Percentiles rank a stretch among this genome's conserved stretches.
These are phyloP conservation scores for Moniliella sp. DNA, from an alignment of 1,284 basidiomycete genomes.

Conservation along the genomic window DNA sequence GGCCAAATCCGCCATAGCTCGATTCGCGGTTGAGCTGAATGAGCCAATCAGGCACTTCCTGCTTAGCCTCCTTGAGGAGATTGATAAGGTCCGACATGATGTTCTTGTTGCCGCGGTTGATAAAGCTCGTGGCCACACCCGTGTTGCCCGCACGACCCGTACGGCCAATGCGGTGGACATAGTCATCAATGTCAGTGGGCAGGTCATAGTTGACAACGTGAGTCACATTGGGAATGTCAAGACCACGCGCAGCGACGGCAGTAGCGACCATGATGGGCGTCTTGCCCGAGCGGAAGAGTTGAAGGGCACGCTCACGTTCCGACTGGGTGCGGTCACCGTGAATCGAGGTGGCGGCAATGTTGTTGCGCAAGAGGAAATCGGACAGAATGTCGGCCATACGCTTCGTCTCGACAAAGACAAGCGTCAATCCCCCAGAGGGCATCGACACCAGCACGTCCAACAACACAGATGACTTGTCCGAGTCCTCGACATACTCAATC, in stretches of 20 bases:
- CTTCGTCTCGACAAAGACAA: constrained; percentile 98
- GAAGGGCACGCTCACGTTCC: constrained; percentile 81
- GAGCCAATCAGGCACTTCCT: constrained; percentile 80
- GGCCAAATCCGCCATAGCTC: constrained; percentile 45
- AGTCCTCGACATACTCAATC: constrained; percentile 92
- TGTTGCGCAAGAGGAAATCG: constrained; percentile 71
- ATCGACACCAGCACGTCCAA: constrained; percentile 78
- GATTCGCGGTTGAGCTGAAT: constrained; percentile 65
- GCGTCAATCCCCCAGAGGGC: constrained; percentile 52
- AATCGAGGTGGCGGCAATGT: constrained; percentile 73
- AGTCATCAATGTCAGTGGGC: constrained; percentile 82
- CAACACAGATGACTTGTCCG: constrained; percentile 84
- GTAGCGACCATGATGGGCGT: constrained; percentile 94
- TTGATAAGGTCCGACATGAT: constrained; percentile 79
- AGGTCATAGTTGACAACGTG: constrained; percentile 98
- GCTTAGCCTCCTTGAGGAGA: constrained; percentile 83
- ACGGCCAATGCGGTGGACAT: constrained; percentile 47
- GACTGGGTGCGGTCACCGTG: constrained; percentile 94
- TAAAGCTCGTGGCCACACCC: constrained; percentile 52
- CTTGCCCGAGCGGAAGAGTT: constrained; percentile 80
- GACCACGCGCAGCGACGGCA: constrained; percentile 89
- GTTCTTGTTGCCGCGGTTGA: constrained; percentile 40
- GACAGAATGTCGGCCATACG: constrained; percentile 95
- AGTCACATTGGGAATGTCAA: constrained; percentile 97
- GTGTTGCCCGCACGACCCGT: constrained; percentile 97